Conservation (phyloP, 768 basidiomycete genomes). For the Calocybe cyanea region DNA sequence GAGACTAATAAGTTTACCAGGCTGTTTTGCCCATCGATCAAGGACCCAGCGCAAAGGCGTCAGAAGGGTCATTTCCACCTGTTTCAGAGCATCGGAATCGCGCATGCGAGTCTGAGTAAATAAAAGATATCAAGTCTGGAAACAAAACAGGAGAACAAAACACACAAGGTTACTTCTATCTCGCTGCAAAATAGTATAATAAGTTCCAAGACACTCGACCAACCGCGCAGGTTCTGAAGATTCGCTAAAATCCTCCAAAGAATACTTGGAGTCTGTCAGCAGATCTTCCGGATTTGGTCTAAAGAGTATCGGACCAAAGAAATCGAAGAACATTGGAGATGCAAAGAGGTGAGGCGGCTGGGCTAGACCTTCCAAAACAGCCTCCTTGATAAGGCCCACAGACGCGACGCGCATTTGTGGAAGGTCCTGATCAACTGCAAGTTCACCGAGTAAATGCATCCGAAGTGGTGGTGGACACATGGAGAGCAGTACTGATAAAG, state of each 20-base stretch:
- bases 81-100: constrained; percentile 37
- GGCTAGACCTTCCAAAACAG: constrained; percentile 48
- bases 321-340: constrained; percentile 50
- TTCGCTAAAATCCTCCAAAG: constrained; percentile 45
- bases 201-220: constrained; percentile 62
- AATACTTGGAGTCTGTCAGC: constrained; percentile 29
- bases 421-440: constrained; percentile 44
- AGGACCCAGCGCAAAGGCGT: constrained; percentile 38
- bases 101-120: constrained; percentile 47
- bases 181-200: constrained; percentile 58
- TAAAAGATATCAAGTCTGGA: not conserved
- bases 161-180: constrained; percentile 56
- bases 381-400: constrained; percentile 67
- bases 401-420: constrained; percentile 70
- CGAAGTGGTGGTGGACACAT: constrained; percentile 44
- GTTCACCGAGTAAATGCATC: constrained; percentile 51
- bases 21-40: constrained; percentile 26
- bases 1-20: constrained; percentile 2
- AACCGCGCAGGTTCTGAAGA: constrained; percentile 60
- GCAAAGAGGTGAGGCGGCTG: constrained; percentile 43
- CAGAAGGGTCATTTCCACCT: constrained; percentile 42
- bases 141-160: not conserved
- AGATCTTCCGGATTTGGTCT: constrained; percentile 51
- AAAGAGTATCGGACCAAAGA: constrained; percentile 60
- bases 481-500: constrained; percentile 14